Evolutionary conservation across 1,284 basidiomycete species (phyloP).

Genomic region (Trametes sp.): DNA sequence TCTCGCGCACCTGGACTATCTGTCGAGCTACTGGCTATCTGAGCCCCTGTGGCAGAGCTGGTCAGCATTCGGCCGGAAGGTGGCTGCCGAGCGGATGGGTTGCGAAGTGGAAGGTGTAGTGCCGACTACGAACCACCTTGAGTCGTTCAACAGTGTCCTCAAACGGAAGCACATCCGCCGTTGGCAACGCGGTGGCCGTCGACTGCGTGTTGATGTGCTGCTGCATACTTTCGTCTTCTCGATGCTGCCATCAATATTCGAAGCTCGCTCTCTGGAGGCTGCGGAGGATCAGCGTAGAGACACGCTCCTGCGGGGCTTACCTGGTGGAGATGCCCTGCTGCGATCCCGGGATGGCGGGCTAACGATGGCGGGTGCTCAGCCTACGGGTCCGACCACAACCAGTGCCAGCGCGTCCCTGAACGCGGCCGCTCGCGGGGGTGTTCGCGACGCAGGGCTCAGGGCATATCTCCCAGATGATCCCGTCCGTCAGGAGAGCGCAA

Average conservation of each 20-base stretch:
- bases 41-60: conserved; percentile 40
- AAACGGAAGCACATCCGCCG: conserved; percentile 42
- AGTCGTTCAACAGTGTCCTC: conserved; percentile 48
- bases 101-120: conserved; percentile 40
- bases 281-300: too few relatives aligned
- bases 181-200: conserved; percentile 39
- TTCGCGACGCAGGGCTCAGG: too few relatives aligned
- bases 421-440: too few relatives aligned
- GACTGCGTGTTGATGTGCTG: conserved; percentile 41
- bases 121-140: conserved; percentile 50
- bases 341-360: too few relatives aligned
- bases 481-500: too few relatives aligned
- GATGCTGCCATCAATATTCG: background rate
- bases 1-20: conserved; percentile 25
- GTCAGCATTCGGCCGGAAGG: conserved; percentile 37
- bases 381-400: too few relatives aligned
- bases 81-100: conserved; percentile 35
- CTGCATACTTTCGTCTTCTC: background rate
- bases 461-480: too few relatives aligned
- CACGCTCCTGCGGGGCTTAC: too few relatives aligned
- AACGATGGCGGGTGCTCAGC: too few relatives aligned
- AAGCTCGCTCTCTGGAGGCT: too few relatives aligned
- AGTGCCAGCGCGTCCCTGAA: too few relatives aligned
- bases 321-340: too few relatives aligned
- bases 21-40: conserved; percentile 30